Evolutionary conservation across 2,329 filamentous ascomycete species (phyloP), one percentile per base, ranked within the genome.

Genomic region (Onygenales sp.): DNA sequence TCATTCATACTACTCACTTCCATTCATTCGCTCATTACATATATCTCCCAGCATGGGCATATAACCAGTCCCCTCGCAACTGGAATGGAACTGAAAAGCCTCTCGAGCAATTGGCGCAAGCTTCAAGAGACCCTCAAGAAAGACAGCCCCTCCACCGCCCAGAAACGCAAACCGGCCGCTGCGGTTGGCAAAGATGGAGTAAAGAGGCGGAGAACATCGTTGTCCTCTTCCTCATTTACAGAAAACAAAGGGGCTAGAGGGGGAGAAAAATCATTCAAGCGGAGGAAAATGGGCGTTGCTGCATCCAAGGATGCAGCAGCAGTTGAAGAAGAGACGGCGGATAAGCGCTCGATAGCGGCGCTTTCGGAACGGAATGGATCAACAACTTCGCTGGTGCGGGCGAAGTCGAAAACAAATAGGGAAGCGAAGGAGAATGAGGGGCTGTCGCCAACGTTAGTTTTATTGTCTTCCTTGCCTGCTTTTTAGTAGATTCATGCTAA

Each of bases 341-440:
- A 43, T 21, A 38, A 8, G 3, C 38, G 9, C 31, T 27, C 52
- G 14, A 36, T 50, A 43, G 13, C 39, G 11, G 41, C 27, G 21
- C n/a, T 39, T 36, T 45, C 50, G 50, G 32, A 52, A 17, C 21
- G 11, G 42, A 52, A 52, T 39, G 42, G 59, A 55, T 60, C 50
- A 63, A 66, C 41, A 64, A 67, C 46, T 41, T 49, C 46, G 17
- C 27, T 41, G 32, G 36, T 49, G 21, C 35, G 11, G 6, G 14
- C 36, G n/a, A 48, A 33, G 6, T 17, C 41, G 38, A 50, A 45
- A 17, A 45, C 63, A 59, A 50, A 52, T 46, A 45, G 44, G 11
- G 52, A 51, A 41, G 76, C 78, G 49, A 78, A 76, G 44, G 73
- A 84, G 57, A 88, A 89, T 63, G 78, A 81, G 44, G 86, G 86